Conservation (phyloP, 495 filamentous ascomycete species). For the Penicillium waksmanii region DNA sequence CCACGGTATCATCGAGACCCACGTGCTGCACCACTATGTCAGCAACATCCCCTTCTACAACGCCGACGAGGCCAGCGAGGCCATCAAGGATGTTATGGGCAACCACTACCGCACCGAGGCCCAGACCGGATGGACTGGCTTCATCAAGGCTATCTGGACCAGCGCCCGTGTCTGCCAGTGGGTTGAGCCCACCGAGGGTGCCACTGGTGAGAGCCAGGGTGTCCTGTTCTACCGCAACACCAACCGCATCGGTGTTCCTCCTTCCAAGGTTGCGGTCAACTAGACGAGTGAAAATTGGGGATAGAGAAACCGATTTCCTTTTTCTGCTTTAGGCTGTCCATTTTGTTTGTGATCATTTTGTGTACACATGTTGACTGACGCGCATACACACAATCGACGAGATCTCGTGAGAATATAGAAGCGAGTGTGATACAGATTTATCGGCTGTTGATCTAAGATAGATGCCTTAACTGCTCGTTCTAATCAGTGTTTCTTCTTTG, state of each 20-base stretch:
- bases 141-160: conserved; percentile 59
- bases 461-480: neutral
- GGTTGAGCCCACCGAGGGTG: conserved; percentile 68
- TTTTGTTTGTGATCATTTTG: conserved; percentile 9
- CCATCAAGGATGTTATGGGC: conserved; percentile 61
- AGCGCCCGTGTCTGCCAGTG: conserved; percentile 57
- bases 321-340: conserved; percentile 8
- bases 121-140: conserved; percentile 54
- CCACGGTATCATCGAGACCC: conserved; percentile 66
- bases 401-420: conserved; percentile 10
- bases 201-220: conserved; percentile 54
- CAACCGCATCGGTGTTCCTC: conserved; percentile 73
- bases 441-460: neutral
- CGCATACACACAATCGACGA: conserved; percentile 8
- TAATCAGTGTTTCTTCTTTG: neutral
- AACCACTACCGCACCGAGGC: conserved; percentile 59
- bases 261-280: conserved; percentile 50
- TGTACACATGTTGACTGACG: conserved; percentile 7
- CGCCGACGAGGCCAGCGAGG: conserved; percentile 63
- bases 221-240: conserved; percentile 64
- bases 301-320: conserved; percentile 21
- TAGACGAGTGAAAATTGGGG: conserved; percentile 27
- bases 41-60: conserved; percentile 66
- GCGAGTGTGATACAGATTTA: neutral
- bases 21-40: conserved; percentile 64